Conservation (phyloP, 2,329 filamentous ascomycete genomes). For the Kalmusia sp. region DNA sequence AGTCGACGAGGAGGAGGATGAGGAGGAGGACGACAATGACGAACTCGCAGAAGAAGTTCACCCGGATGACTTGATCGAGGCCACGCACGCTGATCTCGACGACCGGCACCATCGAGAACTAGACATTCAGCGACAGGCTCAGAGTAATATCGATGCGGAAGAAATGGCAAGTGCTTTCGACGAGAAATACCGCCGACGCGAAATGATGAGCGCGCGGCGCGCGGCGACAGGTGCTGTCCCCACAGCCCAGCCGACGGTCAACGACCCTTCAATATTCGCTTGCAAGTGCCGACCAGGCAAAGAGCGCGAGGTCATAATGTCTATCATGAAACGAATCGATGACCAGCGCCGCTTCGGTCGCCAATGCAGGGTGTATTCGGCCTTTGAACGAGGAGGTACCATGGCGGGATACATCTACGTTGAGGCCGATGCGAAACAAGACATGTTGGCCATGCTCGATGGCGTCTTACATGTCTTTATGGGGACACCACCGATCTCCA, state of each 20-base stretch:
- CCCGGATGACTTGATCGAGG: conserved; percentile 85
- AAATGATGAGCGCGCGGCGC: conserved; percentile 40
- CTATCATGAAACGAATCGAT: conserved; percentile 86
- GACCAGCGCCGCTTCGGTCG: conserved; percentile 80
- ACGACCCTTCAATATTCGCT: conserved; percentile 96
- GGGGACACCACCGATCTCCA: conserved; percentile 82
- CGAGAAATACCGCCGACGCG: conserved; percentile 83
- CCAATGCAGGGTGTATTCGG: conserved; percentile 83
- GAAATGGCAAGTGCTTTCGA: conserved; percentile 83
- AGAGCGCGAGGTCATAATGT: conserved; percentile 87
- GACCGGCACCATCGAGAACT: conserved; percentile 93
- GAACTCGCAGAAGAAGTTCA: conserved; percentile 90
- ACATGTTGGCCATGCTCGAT: conserved; percentile 83
- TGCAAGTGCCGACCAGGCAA: conserved; percentile 94
- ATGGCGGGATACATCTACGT: conserved; percentile 98
- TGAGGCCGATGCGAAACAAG: conserved; percentile 85
- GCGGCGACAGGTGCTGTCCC: conserved; percentile 40
- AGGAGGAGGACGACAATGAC: conserved; percentile 82
- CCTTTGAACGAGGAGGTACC: conserved; percentile 85
- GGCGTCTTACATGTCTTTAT: conserved; percentile 90
- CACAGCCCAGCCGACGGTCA: conserved; percentile 86
- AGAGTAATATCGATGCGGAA: conserved; percentile 89
- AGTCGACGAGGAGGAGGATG: conserved; percentile 82
- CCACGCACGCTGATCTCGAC: conserved; percentile 79
- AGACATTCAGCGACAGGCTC: conserved; percentile 87